Conservation (phyloP, 116 monocot species). For the Cymodocea nodosa region DNA sequence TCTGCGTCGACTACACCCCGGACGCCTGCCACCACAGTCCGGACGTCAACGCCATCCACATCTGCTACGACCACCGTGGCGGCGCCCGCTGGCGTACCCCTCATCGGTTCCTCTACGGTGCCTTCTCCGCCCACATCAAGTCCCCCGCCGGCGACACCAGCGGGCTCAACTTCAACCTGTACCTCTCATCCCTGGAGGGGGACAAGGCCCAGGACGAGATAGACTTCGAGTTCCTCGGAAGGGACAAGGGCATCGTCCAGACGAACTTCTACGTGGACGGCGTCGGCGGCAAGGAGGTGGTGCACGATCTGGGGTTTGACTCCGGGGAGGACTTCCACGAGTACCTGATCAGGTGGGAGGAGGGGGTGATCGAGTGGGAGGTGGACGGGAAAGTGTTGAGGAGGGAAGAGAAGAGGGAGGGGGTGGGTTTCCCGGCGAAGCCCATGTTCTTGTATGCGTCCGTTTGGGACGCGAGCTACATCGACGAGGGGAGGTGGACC, state of each 20-base stretch:
- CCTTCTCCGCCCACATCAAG: conserved; percentile 32
- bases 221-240: conserved; percentile 77
- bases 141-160: conserved; percentile 41
- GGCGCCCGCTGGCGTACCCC: conserved; percentile 50
- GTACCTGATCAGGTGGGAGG: conserved; percentile 38
- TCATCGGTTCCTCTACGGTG: conserved; percentile 35
- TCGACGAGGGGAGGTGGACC: conserved; percentile 56
- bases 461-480: conserved; percentile 55
- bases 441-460: conserved; percentile 60
- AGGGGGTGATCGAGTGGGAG: conserved; percentile 30
- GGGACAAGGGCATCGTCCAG: conserved; percentile 39
- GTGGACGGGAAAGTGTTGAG: conserved; percentile 35
- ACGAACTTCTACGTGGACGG: conserved; percentile 48
- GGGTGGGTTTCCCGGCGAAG: conserved; percentile 38
- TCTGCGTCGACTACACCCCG: conserved; percentile 43
- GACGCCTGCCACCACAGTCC: conserved; percentile 38
- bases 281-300: conserved; percentile 25
- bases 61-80: conserved; percentile 55
- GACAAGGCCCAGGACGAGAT: conserved; percentile 58
- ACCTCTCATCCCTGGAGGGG: conserved; percentile 63
- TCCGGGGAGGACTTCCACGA: conserved; percentile 47
- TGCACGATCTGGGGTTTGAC: conserved; percentile 46
- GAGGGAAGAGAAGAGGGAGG: conserved; percentile 28
- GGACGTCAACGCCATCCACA: conserved; percentile 32
- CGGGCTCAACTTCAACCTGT: conserved; percentile 66